Evolutionary conservation across 1,139 yeast genomes (phyloP).

Genomic region (Pichia sp.): DNA sequence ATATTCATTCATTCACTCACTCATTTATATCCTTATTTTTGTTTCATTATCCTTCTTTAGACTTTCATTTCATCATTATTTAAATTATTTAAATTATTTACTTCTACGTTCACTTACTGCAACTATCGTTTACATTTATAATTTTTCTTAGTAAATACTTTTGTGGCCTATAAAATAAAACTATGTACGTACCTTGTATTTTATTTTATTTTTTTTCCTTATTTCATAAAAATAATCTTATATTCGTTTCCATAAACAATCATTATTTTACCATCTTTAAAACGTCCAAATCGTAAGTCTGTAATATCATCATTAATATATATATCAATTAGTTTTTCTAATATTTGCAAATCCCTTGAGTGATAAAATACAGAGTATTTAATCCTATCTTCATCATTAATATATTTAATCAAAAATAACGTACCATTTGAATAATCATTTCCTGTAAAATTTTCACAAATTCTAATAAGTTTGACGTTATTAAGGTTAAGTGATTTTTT

Average conservation of each 20-base stretch:
- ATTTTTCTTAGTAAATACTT: too few relatives aligned
- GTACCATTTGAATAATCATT: constrained; percentile 10
- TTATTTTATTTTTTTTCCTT: not conserved
- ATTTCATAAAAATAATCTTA: not conserved
- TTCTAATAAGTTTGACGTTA: constrained; percentile 7
- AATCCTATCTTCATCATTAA: not conserved
- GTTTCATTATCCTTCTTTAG: too few relatives aligned
- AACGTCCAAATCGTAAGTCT: not conserved
- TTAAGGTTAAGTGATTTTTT: not conserved
- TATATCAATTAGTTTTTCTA: constrained; percentile 1
- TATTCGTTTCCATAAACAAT: not conserved
- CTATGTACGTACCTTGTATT: too few relatives aligned
- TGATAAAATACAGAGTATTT: not conserved
- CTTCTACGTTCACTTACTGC: too few relatives aligned
- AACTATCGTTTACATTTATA: too few relatives aligned
- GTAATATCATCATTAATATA: not conserved
- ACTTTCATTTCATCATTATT: too few relatives aligned
- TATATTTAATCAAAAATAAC: constrained; percentile 1
- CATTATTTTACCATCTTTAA: not conserved
- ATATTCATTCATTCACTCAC: not conserved
- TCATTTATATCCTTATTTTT: not conserved
- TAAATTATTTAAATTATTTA: too few relatives aligned
- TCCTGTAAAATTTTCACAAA: constrained; percentile 23
- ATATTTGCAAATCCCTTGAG: not conserved
- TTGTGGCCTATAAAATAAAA: too few relatives aligned